These are phyloP conservation scores for Achlya hypogyna DNA, from an alignment of 352 stramenopile genomes.

Conservation along the genomic window DNA sequence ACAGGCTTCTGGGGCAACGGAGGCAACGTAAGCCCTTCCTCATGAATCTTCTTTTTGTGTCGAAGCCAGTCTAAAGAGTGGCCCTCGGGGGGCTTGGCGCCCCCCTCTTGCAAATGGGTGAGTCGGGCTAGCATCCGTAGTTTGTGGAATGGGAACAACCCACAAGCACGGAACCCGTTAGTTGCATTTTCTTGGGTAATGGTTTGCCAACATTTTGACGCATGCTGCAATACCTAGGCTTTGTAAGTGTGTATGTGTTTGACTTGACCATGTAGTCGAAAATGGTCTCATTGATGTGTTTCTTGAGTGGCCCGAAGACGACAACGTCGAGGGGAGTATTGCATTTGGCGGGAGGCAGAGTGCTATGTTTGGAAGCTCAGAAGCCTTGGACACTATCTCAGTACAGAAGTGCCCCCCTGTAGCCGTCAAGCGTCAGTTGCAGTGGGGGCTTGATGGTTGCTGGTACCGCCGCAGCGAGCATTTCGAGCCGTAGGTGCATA, in stretches of 20 bases:
- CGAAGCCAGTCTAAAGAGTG: too few species aligned
- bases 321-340: conserved; percentile 3
- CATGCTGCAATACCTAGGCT: neutral
- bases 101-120: too few species aligned
- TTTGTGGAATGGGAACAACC: neutral
- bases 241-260: neutral
- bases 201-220: neutral
- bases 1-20: too few species aligned
- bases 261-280: neutral
- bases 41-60: too few species aligned
- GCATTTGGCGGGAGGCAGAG: neutral
- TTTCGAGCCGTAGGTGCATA: neutral
- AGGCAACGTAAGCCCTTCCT: too few species aligned
- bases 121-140: too few species aligned
- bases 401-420: neutral
- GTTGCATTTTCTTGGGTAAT: neutral
- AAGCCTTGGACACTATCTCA: neutral
- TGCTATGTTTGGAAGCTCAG: neutral
- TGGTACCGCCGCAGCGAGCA: neutral
- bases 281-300: neutral
- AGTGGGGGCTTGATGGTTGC: neutral
- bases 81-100: too few species aligned
- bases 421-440: conserved; percentile 7
- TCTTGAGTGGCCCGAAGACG: conserved; percentile 10
- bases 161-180: conserved; percentile 1